Conservation (phyloP, 345 rosid species). For the Euphorbia pulcherrima region DNA sequence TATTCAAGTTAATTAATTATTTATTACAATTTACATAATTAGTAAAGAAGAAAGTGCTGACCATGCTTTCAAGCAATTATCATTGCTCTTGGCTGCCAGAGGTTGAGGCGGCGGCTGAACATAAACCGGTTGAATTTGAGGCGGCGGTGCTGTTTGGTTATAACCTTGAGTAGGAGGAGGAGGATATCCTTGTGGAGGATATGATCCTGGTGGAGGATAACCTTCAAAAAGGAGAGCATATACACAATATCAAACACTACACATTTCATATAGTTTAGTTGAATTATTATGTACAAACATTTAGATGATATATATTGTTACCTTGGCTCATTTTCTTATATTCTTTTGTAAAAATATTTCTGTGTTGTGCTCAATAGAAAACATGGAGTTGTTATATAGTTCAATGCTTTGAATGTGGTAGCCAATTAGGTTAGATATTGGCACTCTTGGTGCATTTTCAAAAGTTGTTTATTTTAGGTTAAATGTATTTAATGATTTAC, state of each 20-base stretch:
- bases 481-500: not conserved
- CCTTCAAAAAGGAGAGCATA: not conserved
- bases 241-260: not conserved
- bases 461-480: not conserved
- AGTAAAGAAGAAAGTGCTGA: not conserved
- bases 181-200: not conserved
- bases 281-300: too few species aligned
- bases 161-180: not conserved
- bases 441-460: not conserved
- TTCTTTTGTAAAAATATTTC: not conserved
- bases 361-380: not conserved
- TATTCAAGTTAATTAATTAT: too few species aligned
- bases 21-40: not conserved
- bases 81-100: not conserved
- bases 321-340: not conserved
- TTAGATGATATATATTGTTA: not conserved
- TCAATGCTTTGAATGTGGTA: not conserved
- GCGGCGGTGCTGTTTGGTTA: not conserved
- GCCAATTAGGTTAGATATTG: not conserved
- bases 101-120: not conserved
- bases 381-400: not conserved
- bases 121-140: not conserved
- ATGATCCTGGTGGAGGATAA: not conserved
- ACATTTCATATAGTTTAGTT: not conserved
- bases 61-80: constrained; percentile 4